phyloP scores from a whole-genome alignment of 2,329 filamentous ascomycete species.

The Phaeomoniella chlamydospora region DNA sequence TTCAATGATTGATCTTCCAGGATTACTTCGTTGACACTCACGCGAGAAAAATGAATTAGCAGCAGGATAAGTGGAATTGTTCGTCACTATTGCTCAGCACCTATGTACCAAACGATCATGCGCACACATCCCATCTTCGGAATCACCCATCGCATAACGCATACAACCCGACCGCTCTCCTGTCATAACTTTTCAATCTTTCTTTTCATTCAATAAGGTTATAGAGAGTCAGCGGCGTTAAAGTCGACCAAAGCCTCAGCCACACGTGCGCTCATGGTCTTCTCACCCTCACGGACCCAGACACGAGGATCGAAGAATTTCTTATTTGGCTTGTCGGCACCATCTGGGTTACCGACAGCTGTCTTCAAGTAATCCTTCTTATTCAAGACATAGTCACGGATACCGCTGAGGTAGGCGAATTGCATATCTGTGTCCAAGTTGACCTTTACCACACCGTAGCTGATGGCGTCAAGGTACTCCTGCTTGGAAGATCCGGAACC shows the following conservation, averaged over 20 bases:
- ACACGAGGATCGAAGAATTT: conserved; percentile 84
- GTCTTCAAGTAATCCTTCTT: conserved; percentile 90
- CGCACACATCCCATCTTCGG: too few relatives aligned
- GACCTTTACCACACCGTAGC: conserved; percentile 95
- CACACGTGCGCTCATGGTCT: conserved; percentile 81
- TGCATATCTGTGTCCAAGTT: conserved; percentile 98
- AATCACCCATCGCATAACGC: too few relatives aligned
- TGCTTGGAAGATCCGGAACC: conserved; percentile 82
- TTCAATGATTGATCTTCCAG: too few relatives aligned
- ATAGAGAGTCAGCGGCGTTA: conserved; percentile 68
- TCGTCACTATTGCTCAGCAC: too few relatives aligned
- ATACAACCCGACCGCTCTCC: too few relatives aligned
- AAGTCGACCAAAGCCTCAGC: conserved; percentile 77
- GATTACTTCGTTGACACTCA: too few relatives aligned
- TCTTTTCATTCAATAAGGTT: too few relatives aligned
- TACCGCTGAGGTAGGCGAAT: conserved; percentile 81
- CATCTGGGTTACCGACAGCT: conserved; percentile 88
- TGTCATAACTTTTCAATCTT: too few relatives aligned
- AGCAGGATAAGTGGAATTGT: too few relatives aligned
- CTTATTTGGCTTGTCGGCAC: conserved; percentile 98
- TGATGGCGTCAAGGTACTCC: conserved; percentile 81
- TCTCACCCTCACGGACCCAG: conserved; percentile 92
- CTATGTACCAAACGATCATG: too few relatives aligned
- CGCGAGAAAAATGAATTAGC: too few relatives aligned
- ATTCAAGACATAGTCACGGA: conserved; percentile 84